A percentile compares a stretch with the other conserved stretches of the same genome.
Evolutionary conservation across 305 asterid genomes (phyloP).

Genomic region (Lippia alba): DNA sequence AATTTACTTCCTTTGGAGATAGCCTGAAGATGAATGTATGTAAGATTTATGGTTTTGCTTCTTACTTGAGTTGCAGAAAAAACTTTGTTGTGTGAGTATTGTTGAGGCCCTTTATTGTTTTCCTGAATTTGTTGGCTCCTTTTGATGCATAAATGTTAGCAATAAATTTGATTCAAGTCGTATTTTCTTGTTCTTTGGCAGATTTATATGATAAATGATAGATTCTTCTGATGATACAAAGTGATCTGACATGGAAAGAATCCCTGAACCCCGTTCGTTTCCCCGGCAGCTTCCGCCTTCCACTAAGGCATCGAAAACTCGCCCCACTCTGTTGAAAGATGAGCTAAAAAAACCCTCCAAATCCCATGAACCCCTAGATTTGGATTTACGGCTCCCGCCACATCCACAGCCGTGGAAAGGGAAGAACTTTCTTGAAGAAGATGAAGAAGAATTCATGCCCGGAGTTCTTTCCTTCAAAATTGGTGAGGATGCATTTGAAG

Average conservation of each 20-base stretch:
- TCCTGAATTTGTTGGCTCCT: neutral
- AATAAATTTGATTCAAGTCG: constrained; percentile 17
- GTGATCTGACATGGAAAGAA: constrained; percentile 66
- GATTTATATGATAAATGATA: constrained; percentile 33
- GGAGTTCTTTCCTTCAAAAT: constrained; percentile 61
- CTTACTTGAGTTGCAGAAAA: constrained; percentile 15
- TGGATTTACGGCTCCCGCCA: constrained; percentile 39
- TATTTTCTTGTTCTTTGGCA: constrained; percentile 40
- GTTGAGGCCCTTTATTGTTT: constrained; percentile 19
- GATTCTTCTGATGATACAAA: constrained; percentile 61
- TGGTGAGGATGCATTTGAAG: constrained; percentile 72
- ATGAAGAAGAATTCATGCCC: constrained; percentile 63
- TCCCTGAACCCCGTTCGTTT: constrained; percentile 55
- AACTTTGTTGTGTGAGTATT: constrained; percentile 29
- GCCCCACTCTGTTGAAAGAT: constrained; percentile 46
- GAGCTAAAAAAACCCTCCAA: constrained; percentile 44
- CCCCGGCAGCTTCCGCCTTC: constrained; percentile 57
- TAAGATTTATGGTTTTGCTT: constrained; percentile 14
- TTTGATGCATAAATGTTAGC: neutral
- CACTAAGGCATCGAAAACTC: constrained; percentile 43
- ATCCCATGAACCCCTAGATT: constrained; percentile 45
- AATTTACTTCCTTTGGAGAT: neutral
- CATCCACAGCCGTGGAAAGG: constrained; percentile 64
- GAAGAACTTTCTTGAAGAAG: constrained; percentile 58
- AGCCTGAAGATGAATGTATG: neutral